Conservation (phyloP, 768 basidiomycete species). For the Lanmaoa rubissima region DNA sequence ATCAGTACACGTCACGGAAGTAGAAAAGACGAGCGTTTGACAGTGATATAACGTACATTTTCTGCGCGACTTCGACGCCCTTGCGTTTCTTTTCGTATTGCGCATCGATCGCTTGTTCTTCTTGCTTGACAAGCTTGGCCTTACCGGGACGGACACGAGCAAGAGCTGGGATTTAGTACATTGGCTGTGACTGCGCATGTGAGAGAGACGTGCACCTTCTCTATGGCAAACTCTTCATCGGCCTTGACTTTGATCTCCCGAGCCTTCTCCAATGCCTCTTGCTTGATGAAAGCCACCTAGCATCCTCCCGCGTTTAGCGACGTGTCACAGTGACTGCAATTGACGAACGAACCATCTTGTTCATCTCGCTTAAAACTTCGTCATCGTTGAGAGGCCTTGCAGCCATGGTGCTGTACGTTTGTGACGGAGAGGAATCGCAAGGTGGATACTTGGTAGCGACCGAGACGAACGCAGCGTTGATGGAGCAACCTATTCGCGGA, state of each 20-base stretch:
- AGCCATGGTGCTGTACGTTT: constrained; percentile 47
- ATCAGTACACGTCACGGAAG: not conserved
- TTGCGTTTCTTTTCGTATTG: constrained; percentile 96
- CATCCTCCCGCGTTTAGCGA: not conserved
- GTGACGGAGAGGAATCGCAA: not conserved
- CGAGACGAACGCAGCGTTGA: not conserved
- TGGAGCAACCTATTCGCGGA: constrained; percentile 1
- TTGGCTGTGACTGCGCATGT: not conserved
- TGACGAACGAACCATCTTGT: constrained; percentile 82
- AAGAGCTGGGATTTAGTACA: too few species aligned
- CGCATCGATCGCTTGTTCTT: constrained; percentile 91
- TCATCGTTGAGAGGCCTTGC: constrained; percentile 86
- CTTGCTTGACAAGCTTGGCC: constrained; percentile 97
- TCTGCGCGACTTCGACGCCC: constrained; percentile 89
- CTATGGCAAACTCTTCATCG: constrained; percentile 98
- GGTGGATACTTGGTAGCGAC: not conserved
- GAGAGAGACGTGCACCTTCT: constrained; percentile 62
- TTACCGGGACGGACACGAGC: constrained; percentile 27
- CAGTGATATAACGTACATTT: constrained; percentile 67
- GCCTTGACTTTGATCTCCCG: constrained; percentile 97
- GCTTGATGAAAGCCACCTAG: constrained; percentile 97
- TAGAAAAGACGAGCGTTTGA: not conserved
- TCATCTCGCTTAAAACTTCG: constrained; percentile 95
- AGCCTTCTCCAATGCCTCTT: constrained; percentile 97
- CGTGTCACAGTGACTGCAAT: not conserved